Base-by-base conservation (phyloP, 2,329 filamentous ascomycete species). In the Colletotrichum sp. region DNA sequence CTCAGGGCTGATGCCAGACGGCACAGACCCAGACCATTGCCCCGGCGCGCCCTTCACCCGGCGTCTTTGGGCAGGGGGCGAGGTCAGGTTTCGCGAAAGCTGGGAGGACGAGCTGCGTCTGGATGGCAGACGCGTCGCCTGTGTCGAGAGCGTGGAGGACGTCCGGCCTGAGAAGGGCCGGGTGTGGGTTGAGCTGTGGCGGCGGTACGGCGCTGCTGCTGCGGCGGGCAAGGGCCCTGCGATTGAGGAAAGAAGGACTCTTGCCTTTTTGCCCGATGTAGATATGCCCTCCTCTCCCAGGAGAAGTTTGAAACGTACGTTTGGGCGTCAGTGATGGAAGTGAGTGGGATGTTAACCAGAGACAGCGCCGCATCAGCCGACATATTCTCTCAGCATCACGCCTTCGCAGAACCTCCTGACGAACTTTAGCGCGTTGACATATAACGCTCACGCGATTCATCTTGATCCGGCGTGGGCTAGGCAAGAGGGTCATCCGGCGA, bases 391-490 rank as follows among this genome's bases (percentile, higher is more conserved):
- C 79, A 85, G 86, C 1, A 85, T 98, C 28, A 90, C 86, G 0
- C 95, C 96, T 1, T 93, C 93, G 4, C 88, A 91, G 4, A 87
- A 90, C 6, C 90, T 98, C 6, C 92, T 99, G 70, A 98, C 98
- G 86, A 92, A 96, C 75, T 99, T 96, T 88, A 97, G 94, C 24
- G 96, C 96, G 0, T 90, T 99, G 39, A 96, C 95, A 4, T 96
- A 95, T 88, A 99, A 99, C 84, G 95, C 95, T 2, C 97, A 99
- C 84, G 89, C 90, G 18, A 98, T 99, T 79, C 97, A 99, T 85
- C 89, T 98, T 26, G 95, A 98, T 83, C 90, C 89, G 2, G 82
- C 89, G 59, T 98, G 95, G 84, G 93, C 92, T 68, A 90, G 15
- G 87, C 93, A 67, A 15, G 97, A 99, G 84, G 94, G 94, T 13